These are phyloP conservation scores for Helenozyma baotianmanensis DNA, from an alignment of 805 yeast species.

Conservation along the genomic window DNA sequence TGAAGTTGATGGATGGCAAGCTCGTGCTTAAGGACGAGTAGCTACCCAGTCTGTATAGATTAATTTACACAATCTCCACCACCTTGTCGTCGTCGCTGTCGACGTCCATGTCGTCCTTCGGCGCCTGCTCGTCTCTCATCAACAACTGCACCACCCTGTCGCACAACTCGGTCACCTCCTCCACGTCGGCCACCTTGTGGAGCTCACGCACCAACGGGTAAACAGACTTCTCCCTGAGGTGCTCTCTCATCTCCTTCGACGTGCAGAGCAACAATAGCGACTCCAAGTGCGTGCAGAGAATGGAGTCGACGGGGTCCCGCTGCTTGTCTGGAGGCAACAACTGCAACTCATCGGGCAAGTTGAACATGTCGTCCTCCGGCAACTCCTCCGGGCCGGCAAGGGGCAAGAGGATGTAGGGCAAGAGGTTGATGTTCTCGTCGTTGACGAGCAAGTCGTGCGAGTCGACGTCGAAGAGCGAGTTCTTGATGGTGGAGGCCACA, in stretches of 20 bases:
- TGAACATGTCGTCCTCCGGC: constrained; percentile 78
- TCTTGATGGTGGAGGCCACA: constrained; percentile 88
- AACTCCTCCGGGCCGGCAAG: constrained; percentile 73
- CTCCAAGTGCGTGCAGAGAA: constrained; percentile 72
- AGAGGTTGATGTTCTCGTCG: constrained; percentile 61
- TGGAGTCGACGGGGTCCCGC: constrained; percentile 67
- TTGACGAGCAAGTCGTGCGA: constrained; percentile 57
- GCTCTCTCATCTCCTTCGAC: constrained; percentile 67
- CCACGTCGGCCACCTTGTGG: constrained; percentile 52
- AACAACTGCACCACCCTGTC: constrained; percentile 85
- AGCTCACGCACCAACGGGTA: constrained; percentile 85
- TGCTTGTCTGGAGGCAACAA: constrained; percentile 67
- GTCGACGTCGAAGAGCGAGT: constrained; percentile 75
- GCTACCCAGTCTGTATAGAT: neutral
- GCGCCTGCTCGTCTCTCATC: constrained; percentile 81
- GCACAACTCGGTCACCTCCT: constrained; percentile 58
- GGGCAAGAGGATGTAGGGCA: constrained; percentile 80
- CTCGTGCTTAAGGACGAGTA: constrained; percentile 33
- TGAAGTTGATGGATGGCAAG: constrained; percentile 49
- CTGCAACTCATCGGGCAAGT: constrained; percentile 85
- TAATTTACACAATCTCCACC: constrained; percentile 44
- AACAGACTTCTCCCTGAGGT: constrained; percentile 73
- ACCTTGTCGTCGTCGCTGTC: constrained; percentile 46
- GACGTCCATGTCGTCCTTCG: constrained; percentile 42
- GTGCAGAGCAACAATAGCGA: constrained; percentile 75